Percentiles rank a stretch among this genome's conserved stretches.
Conservation (phyloP, 306 rosid genomes). For the Vicia sativa region DNA sequence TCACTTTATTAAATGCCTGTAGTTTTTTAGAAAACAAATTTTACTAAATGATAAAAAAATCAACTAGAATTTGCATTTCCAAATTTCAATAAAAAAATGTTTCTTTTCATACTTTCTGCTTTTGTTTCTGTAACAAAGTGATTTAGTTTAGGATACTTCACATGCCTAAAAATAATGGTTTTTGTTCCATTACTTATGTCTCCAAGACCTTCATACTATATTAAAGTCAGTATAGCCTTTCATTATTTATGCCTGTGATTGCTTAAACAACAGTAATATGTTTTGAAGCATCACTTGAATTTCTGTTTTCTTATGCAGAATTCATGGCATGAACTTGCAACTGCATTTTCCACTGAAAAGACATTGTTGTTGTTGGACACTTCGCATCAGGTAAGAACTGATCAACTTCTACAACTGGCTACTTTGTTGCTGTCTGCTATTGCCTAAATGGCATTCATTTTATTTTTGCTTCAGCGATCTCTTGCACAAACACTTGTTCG, state of each 20-base stretch:
- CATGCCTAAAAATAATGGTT: constrained; percentile 10
- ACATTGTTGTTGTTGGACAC: constrained; percentile 65
- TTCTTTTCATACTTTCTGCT: constrained; percentile 1
- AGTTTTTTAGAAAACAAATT: background rate
- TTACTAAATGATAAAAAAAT: background rate
- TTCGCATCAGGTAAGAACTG: constrained; percentile 70
- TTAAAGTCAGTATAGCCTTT: constrained; percentile 8
- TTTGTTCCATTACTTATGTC: constrained; percentile 14
- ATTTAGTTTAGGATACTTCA: background rate
- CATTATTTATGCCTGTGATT: constrained; percentile 3
- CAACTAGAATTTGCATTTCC: background rate
- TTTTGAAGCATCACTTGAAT: constrained; percentile 25
- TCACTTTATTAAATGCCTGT: background rate
- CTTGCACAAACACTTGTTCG: constrained; percentile 92
- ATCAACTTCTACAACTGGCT: constrained; percentile 26
- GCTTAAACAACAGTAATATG: constrained; percentile 11
- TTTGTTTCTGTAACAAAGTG: constrained; percentile 19
- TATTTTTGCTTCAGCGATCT: constrained; percentile 63
- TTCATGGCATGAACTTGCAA: constrained; percentile 88
- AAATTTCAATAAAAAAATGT: background rate
- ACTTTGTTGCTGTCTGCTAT: constrained; percentile 27
- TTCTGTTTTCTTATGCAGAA: constrained; percentile 54
- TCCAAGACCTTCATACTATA: constrained; percentile 17
- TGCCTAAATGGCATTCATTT: constrained; percentile 32
- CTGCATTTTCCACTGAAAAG: constrained; percentile 76